Evolutionary conservation across 2,329 filamentous ascomycete species (phyloP), one percentile per base, ranked within the genome.

Genomic region (Immersiporthe knoxdaviesiana): DNA sequence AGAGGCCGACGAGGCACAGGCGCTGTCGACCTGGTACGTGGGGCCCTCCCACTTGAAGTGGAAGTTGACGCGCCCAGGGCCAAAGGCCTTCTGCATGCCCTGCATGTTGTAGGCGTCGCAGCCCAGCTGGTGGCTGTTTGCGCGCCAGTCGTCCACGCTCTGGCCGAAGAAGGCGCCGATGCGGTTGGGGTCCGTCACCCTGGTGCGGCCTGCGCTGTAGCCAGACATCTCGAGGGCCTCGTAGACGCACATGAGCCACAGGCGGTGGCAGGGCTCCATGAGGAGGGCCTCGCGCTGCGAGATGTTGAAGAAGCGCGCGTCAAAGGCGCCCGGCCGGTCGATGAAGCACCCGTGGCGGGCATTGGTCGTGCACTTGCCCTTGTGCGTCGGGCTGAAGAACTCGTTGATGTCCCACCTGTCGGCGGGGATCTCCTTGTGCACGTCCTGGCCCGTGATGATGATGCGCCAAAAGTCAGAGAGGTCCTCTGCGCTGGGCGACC

Each of bases 241-340:
- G 71, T 83, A 84, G 0, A 81, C 79, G 1, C 75, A 76, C 71
- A 83, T 79, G 7, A 83, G 75, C 4, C 79, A 64, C 3, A 78
- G 68, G 8, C 81, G 75, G 52, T 81, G 79, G 68, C 82, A 79
- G 12, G 81, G 81, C 69, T 83, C 81, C 72, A 79, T 80, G 6
- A 78, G 72, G 16, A 74, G 73, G 21, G 75, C 76, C 74, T 82
- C 80, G 4, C 77, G 76, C 7, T 78, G 72, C 18, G 72, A 77
- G n/a, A 78, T 79, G 39, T 77, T 76, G 75, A 84, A 84, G 75
- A 83, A 84, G 1, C 74, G 71, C 35, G 79, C 74, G 70, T 84
- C 82, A 65, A 82, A 82, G 1, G 68, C 65, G 37, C 76, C 75
- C 35, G 61, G 30, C 39, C 74, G 72, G n/a, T 66, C 60, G 3